Evolutionary conservation across 2,329 filamentous ascomycete genomes (phyloP).

Genomic region (Colletotrichum acutatum): DNA sequence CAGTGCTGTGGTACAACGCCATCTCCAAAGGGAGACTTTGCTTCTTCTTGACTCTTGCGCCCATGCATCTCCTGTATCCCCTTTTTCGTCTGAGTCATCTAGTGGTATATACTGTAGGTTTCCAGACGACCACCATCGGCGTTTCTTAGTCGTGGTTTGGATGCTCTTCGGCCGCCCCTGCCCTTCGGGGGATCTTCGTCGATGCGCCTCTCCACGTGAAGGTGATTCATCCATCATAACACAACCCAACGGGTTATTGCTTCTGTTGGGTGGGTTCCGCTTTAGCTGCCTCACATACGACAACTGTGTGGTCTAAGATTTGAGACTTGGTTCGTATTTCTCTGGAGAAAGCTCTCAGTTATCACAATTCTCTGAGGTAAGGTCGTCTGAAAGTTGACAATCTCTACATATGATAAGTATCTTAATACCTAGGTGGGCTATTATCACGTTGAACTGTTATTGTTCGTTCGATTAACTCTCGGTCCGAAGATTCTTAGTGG

Average conservation of each 20-base stretch:
- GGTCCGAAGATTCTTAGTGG: not conserved
- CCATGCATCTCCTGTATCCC: not conserved
- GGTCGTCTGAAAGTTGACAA: not conserved
- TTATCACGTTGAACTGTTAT: not conserved
- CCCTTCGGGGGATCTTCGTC: not conserved
- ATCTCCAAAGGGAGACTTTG: not conserved
- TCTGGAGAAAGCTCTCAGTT: not conserved
- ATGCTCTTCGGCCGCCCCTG: not conserved
- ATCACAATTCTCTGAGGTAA: not conserved
- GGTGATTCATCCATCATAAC: not conserved
- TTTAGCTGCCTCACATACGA: not conserved
- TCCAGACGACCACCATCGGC: not conserved
- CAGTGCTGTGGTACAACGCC: not conserved
- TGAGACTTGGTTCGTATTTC: not conserved
- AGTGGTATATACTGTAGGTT: not conserved
- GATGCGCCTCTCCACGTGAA: not conserved
- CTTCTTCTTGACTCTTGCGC: not conserved
- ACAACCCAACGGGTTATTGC: not conserved
- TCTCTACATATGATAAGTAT: not conserved
- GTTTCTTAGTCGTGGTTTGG: not conserved
- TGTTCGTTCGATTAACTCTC: not conserved
- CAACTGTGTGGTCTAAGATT: not conserved
- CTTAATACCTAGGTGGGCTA: not conserved
- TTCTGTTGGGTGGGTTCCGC: not conserved
- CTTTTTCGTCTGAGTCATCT: not conserved